Base-by-base conservation (phyloP, 345 rosid species). In the Eucalyptus virginea region DNA sequence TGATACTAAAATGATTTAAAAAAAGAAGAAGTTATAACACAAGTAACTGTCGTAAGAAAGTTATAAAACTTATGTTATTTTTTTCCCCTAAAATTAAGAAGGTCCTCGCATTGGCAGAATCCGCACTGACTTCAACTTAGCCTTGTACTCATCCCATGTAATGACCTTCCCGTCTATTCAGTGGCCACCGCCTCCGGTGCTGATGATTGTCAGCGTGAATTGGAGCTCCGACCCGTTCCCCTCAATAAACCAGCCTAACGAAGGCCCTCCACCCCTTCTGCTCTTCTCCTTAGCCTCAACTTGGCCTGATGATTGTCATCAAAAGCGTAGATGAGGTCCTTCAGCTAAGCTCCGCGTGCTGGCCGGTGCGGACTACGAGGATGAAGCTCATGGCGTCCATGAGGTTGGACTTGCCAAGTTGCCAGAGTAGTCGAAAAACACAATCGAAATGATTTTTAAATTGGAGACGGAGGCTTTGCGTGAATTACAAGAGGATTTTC, bases 311-410 rank as follows among this genome's bases (percentile, higher is more conserved):
- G 50, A 48, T 48, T 91, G 91, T 98, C 99, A 90, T 96, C 98
- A 49, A 88, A 94, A 23, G 99, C 99, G 91, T 98, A 97, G 34
- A 97, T 98, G 12, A 97, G 95, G 91, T 98, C 99, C 94, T 94
- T 97, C 81, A 97, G 95, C 94, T 97, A 98, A 81, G 97, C 93
- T 32, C 99, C 99, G 50, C 99, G 67, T 96, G 99, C 62, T 98
- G 99, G 28, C 96, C 99, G 1, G 98, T 93, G 17, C 98, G 98
- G 88, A 97, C 98, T 7, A 99, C 99, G 16, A 98, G 97, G 30
- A 98, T 98, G 92, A 98, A 98, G 92, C 99, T 98, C 48, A 98
- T 98, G 6, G 97, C 99, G 89, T 98, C 99, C 99, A 98, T 96
- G 67, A 98, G 94, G 91, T 98, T 98, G 34, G 98, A 98, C 91